Base-by-base conservation (phyloP, 164 flowering plant species). In the Santalum album region DNA sequence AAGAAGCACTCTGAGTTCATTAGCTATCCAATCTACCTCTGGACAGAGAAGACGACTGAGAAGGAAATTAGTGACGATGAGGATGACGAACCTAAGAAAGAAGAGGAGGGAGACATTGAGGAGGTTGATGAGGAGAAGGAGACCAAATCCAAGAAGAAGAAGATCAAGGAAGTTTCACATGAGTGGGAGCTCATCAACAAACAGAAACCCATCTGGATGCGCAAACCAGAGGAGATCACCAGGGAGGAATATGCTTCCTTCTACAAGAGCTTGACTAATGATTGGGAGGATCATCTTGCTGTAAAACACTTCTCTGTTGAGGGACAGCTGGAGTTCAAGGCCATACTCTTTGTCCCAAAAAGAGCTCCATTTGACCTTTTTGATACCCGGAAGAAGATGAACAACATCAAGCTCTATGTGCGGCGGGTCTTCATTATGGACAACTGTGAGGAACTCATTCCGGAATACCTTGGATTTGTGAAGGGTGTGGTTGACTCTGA, bases 381-480 rank as follows among this genome's bases (percentile, higher is more conserved):
- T 19, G 89, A 80, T 61, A 75, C 79, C 1, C 59, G 84, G 27
- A 81, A 83, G 84, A 81, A 81, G 72, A 68, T 74, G 77, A 81
- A 83, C 83, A 83, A 83, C 75, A 83, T 83, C 52, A 83, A 83
- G 77, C 75, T 83, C 19, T 80, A 83, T 65, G 90, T 83, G 26
- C 54, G 86, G 51, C 71, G 86, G 62, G 90, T 83, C 49, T 83
- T 83, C 62, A 83, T 83, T 53, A 80, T 79, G 88, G 88, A 79
- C 68, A 82, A 82, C 54, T 82, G 88, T 12, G 88, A 83, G 68
- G 89, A 83, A 53, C 71, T 83, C 18, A 83, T 81, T 3, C 84
- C 90, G 0, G 86, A 83, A 72, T 83, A 81, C 68, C 84, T 83
- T 2, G 76, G 82, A 16, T 81, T 83, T 21, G 73, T 83, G 12